Evolutionary conservation across 1,284 basidiomycete species (phyloP), one percentile per base, ranked within the genome.

Genomic region (Quambalaria eucalypti): DNA sequence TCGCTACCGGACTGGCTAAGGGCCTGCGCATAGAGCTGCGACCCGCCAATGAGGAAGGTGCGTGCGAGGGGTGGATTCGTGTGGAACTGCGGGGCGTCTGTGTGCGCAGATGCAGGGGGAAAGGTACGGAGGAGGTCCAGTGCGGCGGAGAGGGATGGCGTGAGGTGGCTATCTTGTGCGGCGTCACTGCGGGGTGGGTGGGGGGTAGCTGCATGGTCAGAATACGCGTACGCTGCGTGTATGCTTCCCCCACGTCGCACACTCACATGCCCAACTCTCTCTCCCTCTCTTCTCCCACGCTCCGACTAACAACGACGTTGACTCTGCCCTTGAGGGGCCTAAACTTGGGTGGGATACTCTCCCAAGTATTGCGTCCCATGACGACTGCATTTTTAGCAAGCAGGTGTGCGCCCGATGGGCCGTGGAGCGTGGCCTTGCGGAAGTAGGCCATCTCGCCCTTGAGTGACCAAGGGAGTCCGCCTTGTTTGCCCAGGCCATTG

Each of bases 351-450:
- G 95, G 93, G 57, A 99, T 98, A 74, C 88, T 90, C 76, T 95
- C 89, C 95, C 95, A 99, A 19, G 91, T 96, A 70, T 90, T 92
- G 48, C 92, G 81, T 5, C 95, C 95, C 95, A 99, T 98, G 56
- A 98, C 79, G 33, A 97, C 86, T 1, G 83, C 85, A 76, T 98
- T 98, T 56, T 77, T 77, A 31, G 36, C 10, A 12, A 55, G 50
- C 12, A 50, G 55, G 29, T 50, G 51, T 19, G 30, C 44, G n/a
- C 23, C 25, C 25, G 33, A 25, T 21, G 48, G 51, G 12, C 54
- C 21, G 47, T 75, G 78, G 2, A 82, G 82, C 4, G 90, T 92
- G 56, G 84, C 85, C 47, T 82, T 81, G 19, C 87, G 85, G 76
- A 99, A 99, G 77, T 96, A 97, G 46, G 87, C 84, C 84, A 97